Evolutionary conservation across 1,139 yeast species (phyloP).

Genomic region (Hemisphaericaspora subhashii): DNA sequence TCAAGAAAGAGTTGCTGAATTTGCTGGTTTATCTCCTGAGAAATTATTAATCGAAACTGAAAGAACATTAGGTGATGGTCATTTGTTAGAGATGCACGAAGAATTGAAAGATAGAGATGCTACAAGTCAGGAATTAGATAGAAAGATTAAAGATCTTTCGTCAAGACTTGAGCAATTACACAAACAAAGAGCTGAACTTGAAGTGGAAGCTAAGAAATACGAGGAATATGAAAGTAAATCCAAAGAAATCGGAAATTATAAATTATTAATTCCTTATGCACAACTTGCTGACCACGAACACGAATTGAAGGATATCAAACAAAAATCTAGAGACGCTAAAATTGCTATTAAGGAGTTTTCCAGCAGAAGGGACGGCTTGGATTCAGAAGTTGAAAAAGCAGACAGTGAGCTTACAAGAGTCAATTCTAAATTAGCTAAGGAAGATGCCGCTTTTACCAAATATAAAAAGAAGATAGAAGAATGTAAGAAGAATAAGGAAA

Average conservation of each 20-base stretch:
- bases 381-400: conserved; percentile 7
- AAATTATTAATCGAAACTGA: conserved; percentile 75
- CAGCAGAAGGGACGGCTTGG: conserved; percentile 29
- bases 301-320: conserved; percentile 41
- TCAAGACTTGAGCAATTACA: conserved; percentile 29
- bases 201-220: conserved; percentile 40
- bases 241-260: conserved; percentile 48
- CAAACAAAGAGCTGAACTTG: conserved; percentile 31
- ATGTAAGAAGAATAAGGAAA: conserved; percentile 8
- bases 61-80: conserved; percentile 70
- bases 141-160: conserved; percentile 30
- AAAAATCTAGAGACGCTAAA: conserved; percentile 42
- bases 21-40: conserved; percentile 80
- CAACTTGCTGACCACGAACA: conserved; percentile 53
- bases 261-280: conserved; percentile 61
- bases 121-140: conserved; percentile 26
- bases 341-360: conserved; percentile 30
- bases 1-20: conserved; percentile 92
- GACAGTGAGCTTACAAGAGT: neutral
- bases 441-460: neutral
- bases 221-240: conserved; percentile 42
- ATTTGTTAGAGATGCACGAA: conserved; percentile 58
- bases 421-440: neutral
- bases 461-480: neutral
- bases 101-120: conserved; percentile 54